phyloP scores from a whole-genome alignment of 1,284 basidiomycete species.

The Fomitiporia mediterranea region DNA sequence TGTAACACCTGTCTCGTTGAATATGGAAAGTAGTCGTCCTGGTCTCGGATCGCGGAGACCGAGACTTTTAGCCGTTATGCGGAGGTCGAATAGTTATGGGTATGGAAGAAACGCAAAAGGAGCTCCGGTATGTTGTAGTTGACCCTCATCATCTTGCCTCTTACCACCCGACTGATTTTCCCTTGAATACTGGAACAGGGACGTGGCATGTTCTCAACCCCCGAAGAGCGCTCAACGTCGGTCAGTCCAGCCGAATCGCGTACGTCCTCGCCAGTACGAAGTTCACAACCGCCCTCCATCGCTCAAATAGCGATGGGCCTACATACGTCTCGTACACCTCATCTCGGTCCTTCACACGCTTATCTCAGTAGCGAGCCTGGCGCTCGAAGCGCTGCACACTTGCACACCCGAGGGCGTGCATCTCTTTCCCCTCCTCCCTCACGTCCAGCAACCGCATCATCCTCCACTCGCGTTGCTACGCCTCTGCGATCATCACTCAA shows the following conservation, averaged over 20 bases:
- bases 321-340: conserved; percentile 20
- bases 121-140: conserved; percentile 6
- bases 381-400: background rate
- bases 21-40: no score
- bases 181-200: conserved; percentile 6
- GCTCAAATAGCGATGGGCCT: conserved; percentile 21
- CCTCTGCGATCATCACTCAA: conserved; percentile 19
- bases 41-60: conserved; percentile 16
- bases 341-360: conserved; percentile 14
- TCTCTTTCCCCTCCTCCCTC: background rate
- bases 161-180: background rate
- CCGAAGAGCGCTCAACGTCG: conserved; percentile 17
- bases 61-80: conserved; percentile 12
- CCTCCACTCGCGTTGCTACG: conserved; percentile 11
- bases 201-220: conserved; percentile 20
- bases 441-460: conserved; percentile 3
- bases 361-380: conserved; percentile 6
- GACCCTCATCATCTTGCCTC: background rate
- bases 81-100: conserved; percentile 10
- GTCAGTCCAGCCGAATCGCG: background rate
- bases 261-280: background rate
- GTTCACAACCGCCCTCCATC: conserved; percentile 15
- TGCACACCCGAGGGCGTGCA: background rate
- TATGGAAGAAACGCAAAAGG: background rate
- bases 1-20: background rate